phyloP scores from a whole-genome alignment of 495 filamentous ascomycete species.

The Neurospora intermedia region DNA sequence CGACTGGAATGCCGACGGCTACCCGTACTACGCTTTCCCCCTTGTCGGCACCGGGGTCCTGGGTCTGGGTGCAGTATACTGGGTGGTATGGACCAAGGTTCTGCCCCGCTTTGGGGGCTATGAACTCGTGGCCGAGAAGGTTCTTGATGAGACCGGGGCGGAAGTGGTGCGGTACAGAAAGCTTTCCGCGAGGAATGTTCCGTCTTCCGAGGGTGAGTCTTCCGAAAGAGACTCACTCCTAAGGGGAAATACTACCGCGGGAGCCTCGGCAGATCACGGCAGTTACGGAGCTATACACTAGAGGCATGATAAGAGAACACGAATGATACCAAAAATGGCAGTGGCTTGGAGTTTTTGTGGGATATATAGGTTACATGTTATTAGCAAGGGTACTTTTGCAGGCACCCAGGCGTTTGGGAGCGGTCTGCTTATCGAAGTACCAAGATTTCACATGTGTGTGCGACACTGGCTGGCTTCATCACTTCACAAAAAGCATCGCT shows the following conservation, averaged over 20 bases:
- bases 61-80: slow-evolving; percentile 38
- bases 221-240: neutral
- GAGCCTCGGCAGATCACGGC: neutral
- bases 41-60: slow-evolving; percentile 40
- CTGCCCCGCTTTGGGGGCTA: slow-evolving; percentile 38
- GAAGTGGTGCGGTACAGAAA: slow-evolving; percentile 34
- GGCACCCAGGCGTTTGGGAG: neutral
- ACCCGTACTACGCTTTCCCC: slow-evolving; percentile 43
- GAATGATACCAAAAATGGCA: neutral
- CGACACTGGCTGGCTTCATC: neutral
- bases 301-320: neutral
- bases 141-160: slow-evolving; percentile 27
- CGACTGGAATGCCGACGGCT: slow-evolving; percentile 37
- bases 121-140: slow-evolving; percentile 28
- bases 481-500: neutral
- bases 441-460: neutral
- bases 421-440: neutral
- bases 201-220: neutral
- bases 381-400: neutral
- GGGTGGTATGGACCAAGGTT: slow-evolving; percentile 37
- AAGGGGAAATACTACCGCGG: neutral
- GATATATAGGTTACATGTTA: neutral
- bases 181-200: neutral
- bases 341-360: neutral
- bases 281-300: neutral